Conservation (phyloP, 306 rosid species). For the Hippophae tibetana region DNA sequence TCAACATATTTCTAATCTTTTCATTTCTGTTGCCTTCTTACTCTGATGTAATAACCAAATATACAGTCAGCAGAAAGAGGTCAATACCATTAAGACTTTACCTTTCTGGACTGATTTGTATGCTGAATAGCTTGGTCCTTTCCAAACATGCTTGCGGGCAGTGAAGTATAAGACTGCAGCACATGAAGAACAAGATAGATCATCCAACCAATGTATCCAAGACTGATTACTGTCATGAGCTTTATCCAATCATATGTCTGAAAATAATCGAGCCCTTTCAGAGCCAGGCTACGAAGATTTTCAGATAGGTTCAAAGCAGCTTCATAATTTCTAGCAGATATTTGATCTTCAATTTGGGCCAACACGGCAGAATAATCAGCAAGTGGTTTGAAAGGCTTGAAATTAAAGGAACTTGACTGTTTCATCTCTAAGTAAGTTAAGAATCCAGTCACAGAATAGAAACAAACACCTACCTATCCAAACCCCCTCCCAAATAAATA, state of each 20-base stretch:
- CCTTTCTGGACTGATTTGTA: slow-evolving; percentile 48
- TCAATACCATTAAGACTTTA: slow-evolving; percentile 43
- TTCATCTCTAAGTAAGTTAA: slow-evolving; percentile 61
- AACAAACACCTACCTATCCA: background rate
- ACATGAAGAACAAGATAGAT: slow-evolving; percentile 66
- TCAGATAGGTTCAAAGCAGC: slow-evolving; percentile 59
- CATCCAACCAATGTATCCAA: slow-evolving; percentile 92
- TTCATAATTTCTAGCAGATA: slow-evolving; percentile 49
- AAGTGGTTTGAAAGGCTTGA: slow-evolving; percentile 80
- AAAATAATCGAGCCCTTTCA: slow-evolving; percentile 83
- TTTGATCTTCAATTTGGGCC: slow-evolving; percentile 58
- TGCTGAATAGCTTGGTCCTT: slow-evolving; percentile 34
- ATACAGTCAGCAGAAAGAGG: slow-evolving; percentile 7
- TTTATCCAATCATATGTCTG: slow-evolving; percentile 92
- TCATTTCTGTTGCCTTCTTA: slow-evolving; percentile 6
- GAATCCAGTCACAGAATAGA: slow-evolving; percentile 24
- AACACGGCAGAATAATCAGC: slow-evolving; percentile 45
- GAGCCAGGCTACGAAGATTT: slow-evolving; percentile 64
- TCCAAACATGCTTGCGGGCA: slow-evolving; percentile 38
- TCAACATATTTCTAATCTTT: background rate
- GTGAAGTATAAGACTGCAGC: slow-evolving; percentile 77
- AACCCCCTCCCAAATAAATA: background rate
- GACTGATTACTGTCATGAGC: slow-evolving; percentile 77
- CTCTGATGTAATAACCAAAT: slow-evolving; percentile 4
- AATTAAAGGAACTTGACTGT: slow-evolving; percentile 51